A percentile compares a stretch with the other conserved stretches of the same genome.
Conservation (phyloP, 192 early-diverging fungal genomes). For the Pecoramyces ruminantium region DNA sequence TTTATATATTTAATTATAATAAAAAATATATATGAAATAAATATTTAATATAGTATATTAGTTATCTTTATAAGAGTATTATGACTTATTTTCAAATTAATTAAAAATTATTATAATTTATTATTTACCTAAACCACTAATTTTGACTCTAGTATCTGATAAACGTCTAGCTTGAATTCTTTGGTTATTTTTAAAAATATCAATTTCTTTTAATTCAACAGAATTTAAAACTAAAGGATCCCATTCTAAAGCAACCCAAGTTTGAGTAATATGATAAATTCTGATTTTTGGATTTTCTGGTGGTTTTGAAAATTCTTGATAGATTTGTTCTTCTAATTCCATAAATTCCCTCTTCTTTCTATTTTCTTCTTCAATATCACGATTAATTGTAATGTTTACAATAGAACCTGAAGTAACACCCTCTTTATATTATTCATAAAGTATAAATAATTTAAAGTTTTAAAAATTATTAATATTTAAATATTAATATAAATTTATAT, state of each 20-base stretch:
- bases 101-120: neutral
- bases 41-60: too few species aligned
- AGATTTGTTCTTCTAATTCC: slow-evolving; percentile 72
- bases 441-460: too few species aligned
- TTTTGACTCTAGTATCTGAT: neutral
- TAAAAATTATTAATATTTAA: too few species aligned
- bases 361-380: slow-evolving; percentile 73
- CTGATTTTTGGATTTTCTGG: slow-evolving; percentile 67
- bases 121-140: slow-evolving; percentile 2
- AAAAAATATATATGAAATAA: too few species aligned
- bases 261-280: slow-evolving; percentile 52
- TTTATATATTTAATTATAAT: too few species aligned
- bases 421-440: slow-evolving; percentile 10
- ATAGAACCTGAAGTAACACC: slow-evolving; percentile 87
- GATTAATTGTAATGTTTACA: slow-evolving; percentile 86
- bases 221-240: slow-evolving; percentile 67
- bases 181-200: slow-evolving; percentile 78
- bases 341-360: slow-evolving; percentile 65
- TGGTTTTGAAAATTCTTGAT: slow-evolving; percentile 49
- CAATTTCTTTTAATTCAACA: slow-evolving; percentile 67
- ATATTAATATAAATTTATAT: too few species aligned
- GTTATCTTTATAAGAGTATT: too few species aligned
- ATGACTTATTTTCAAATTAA: too few species aligned
- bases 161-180: slow-evolving; percentile 7
- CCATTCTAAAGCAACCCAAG: slow-evolving; percentile 82